A percentile compares a stretch with the other conserved stretches of the same genome.
Evolutionary conservation across 768 basidiomycete genomes (phyloP).

Genomic region (Udeniomyces megalosporus): DNA sequence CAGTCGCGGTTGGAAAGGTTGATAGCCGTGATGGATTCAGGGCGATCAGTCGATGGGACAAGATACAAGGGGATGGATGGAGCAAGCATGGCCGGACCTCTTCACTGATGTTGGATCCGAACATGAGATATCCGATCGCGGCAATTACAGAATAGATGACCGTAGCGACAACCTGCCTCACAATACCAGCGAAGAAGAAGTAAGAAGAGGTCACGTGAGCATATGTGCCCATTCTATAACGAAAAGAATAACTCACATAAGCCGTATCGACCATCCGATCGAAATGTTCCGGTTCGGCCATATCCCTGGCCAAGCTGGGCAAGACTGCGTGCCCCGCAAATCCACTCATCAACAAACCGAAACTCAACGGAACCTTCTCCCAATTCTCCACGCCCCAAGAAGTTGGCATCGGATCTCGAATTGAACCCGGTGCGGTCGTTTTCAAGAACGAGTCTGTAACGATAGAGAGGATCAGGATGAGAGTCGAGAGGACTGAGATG

Average conservation of each 20-base stretch:
- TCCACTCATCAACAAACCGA: slow-evolving; percentile 88
- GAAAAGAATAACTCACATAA: not conserved
- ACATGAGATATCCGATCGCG: slow-evolving; percentile 78
- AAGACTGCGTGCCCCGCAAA: slow-evolving; percentile 88
- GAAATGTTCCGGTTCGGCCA: slow-evolving; percentile 66
- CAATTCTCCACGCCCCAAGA: slow-evolving; percentile 38
- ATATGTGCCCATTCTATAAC: slow-evolving; percentile 2
- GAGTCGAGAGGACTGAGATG: slow-evolving; percentile 52
- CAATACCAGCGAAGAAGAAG: no score
- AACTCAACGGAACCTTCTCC: slow-evolving; percentile 53
- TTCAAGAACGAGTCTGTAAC: slow-evolving; percentile 69
- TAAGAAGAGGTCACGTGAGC: not conserved
- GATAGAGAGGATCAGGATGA: slow-evolving; percentile 58
- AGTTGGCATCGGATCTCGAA: slow-evolving; percentile 58
- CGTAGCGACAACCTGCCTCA: slow-evolving; percentile 42
- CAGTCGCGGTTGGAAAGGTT: not conserved
- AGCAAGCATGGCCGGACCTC: slow-evolving; percentile 19
- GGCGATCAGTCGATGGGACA: not conserved
- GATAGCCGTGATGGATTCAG: not conserved
- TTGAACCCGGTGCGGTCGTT: slow-evolving; percentile 55
- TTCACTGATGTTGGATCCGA: slow-evolving; percentile 47
- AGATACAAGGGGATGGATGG: not conserved
- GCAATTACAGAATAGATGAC: slow-evolving; percentile 46
- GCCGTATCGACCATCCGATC: slow-evolving; percentile 27
- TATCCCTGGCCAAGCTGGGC: slow-evolving; percentile 75